Conservation (phyloP, 176 grass and related monocot species). For the Oryza rufipogon region DNA sequence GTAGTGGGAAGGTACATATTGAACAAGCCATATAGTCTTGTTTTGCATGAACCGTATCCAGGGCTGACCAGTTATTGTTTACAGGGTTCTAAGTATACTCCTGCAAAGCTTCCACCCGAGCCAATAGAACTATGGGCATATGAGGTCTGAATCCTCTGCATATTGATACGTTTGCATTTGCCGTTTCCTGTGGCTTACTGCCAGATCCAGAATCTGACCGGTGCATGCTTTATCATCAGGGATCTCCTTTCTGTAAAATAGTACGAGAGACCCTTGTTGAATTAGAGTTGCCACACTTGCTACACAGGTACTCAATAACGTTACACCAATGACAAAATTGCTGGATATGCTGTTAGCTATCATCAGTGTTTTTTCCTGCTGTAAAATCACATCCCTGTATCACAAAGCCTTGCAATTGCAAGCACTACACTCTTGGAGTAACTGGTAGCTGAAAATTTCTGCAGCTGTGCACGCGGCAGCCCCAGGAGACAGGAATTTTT, state of each 20-base stretch:
- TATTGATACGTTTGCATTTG: not conserved
- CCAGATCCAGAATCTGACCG: slow-evolving; percentile 23
- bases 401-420: not conserved
- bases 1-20: slow-evolving; percentile 66
- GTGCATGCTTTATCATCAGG: slow-evolving; percentile 42
- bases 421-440: not conserved
- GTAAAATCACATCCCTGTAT: not conserved
- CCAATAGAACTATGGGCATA: slow-evolving; percentile 94
- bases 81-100: slow-evolving; percentile 75
- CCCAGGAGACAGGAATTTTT: slow-evolving; percentile 77
- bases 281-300: slow-evolving; percentile 84
- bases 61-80: not conserved
- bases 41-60: slow-evolving; percentile 18
- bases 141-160: slow-evolving; percentile 58
- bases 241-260: slow-evolving; percentile 94
- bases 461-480: slow-evolving; percentile 73
- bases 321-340: slow-evolving; percentile 4
- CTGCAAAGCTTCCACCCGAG: slow-evolving; percentile 70
- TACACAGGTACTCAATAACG: slow-evolving; percentile 60
- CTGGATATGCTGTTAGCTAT: not conserved
- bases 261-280: slow-evolving; percentile 87
- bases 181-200: not conserved
- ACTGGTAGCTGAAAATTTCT: slow-evolving; percentile 31
- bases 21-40: slow-evolving; percentile 14
- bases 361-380: not conserved